These are phyloP conservation scores for Cladobotryum mycophilum DNA, from an alignment of 2,329 filamentous ascomycete genomes.

Conservation along the genomic window DNA sequence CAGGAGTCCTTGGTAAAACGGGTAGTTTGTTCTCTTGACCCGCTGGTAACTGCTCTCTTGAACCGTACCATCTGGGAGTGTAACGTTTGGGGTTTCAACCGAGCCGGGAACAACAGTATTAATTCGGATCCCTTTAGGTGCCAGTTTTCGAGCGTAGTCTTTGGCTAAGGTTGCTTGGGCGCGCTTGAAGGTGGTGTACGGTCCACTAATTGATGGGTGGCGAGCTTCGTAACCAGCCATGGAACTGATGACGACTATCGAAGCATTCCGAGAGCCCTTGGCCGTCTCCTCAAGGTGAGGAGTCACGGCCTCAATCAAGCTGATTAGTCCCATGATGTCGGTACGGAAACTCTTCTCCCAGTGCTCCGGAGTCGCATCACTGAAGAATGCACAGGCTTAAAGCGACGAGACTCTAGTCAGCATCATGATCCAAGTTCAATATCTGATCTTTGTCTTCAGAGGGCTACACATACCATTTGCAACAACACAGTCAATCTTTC, in stretches of 20 bases:
- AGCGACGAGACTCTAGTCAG: too few relatives aligned
- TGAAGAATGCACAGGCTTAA: slow-evolving; percentile 14
- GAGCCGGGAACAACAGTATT: slow-evolving; percentile 18
- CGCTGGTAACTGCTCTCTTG: slow-evolving; percentile 16
- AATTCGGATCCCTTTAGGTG: slow-evolving; percentile 18
- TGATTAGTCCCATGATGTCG: slow-evolving; percentile 19
- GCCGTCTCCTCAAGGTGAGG: slow-evolving; percentile 16
- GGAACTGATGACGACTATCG: slow-evolving; percentile 21
- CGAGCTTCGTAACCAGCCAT: slow-evolving; percentile 18
- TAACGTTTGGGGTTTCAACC: slow-evolving; percentile 15
- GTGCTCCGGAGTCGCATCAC: slow-evolving; percentile 8
- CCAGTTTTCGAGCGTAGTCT: slow-evolving; percentile 17
- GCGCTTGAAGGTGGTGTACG: slow-evolving; percentile 20
- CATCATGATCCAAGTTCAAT: too few relatives aligned
- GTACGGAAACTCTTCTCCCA: slow-evolving; percentile 21
- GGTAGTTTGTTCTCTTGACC: slow-evolving; percentile 8
- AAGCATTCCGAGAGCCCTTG: slow-evolving; percentile 13
- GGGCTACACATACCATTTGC: slow-evolving; percentile 15
- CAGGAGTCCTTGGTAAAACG: slow-evolving; percentile 6
- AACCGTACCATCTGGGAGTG: slow-evolving; percentile 15
- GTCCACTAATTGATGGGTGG: slow-evolving; percentile 9
- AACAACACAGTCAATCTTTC: slow-evolving; percentile 19
- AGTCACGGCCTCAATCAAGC: slow-evolving; percentile 15
- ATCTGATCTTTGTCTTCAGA: too few relatives aligned
- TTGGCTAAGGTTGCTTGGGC: slow-evolving; percentile 20